Base-by-base conservation (phyloP, 805 yeast genomes). In the Starmerella floricola region DNA sequence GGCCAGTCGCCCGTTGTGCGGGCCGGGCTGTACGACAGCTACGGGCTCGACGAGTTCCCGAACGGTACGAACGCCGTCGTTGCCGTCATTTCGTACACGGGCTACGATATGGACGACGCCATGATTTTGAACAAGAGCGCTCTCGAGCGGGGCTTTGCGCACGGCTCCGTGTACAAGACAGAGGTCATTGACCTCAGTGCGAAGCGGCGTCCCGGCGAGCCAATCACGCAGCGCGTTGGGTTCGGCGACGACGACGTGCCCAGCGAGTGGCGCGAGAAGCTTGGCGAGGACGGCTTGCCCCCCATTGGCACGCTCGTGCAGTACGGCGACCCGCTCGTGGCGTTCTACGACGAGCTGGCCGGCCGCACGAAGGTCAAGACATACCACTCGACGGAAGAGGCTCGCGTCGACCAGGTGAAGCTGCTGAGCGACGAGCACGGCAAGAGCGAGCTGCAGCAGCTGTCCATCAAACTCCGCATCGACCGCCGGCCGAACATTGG, bases 31-130 rank as follows among this genome's bases (percentile, higher is more conserved):
- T 91, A 87, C 58, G 97, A 91, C 59, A 94, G 86, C 31, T 91
- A 87, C 58, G 98, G 97, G 34, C 79, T 91, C 85, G 98, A 91
- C 63, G 85, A 86, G 62, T 91, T 85, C 76, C 98, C 98, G 52
- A 91, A 91, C 60, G 98, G 98, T 61, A 85, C 82, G 50, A 91
- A 91, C 60, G 98, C 98, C 2, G 95, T 91, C 46, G 98, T 91
- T 50, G 98, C 98, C 0, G 98, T 91, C 54, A 91, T 91, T 59
- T 87, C 98, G 0, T 91, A 91, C 62, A 91, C 98, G 1, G 98
- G 98, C 55, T 91, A 91, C 60, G 98, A 91, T 82, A 91, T 91
- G 97, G 98, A 91, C 67, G 98, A 91, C 64, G 98, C 98, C 60
- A 88, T 91, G 97, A 91, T 91, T 57, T 75, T 91, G 54, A 91